Conservation (phyloP, 192 early-diverging fungal species). For the Paraglomus brasilianum region DNA sequence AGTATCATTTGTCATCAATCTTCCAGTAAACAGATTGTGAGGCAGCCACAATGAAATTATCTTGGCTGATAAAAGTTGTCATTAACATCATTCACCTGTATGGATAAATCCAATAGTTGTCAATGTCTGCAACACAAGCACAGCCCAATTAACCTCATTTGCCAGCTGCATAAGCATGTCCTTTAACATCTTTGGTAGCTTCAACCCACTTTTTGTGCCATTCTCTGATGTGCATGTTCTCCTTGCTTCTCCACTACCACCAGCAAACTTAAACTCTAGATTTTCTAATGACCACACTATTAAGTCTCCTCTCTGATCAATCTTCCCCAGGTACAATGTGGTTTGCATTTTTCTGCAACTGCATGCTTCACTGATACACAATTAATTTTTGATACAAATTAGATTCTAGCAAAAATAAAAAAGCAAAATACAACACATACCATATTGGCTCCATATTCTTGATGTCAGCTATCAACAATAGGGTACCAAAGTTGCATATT, state of each 20-base stretch:
- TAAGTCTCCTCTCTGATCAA: not conserved
- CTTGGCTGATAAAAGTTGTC: not conserved
- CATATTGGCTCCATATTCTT: too few species aligned
- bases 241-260: not conserved
- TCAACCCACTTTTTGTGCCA: constrained; percentile 23
- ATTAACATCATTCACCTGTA: not conserved
- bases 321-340: not conserved
- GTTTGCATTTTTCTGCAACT: constrained; percentile 18
- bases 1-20: constrained; percentile 15
- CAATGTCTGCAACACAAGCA: not conserved
- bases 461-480: too few species aligned
- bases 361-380: too few species aligned
- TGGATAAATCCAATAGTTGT: constrained; percentile 5
- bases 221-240: not conserved
- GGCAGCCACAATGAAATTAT: not conserved
- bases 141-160: too few species aligned
- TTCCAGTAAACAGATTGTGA: constrained; percentile 1
- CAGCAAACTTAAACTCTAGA: too few species aligned
- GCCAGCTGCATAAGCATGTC: too few species aligned
- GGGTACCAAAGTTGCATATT: too few species aligned
- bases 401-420: too few species aligned
- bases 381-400: too few species aligned
- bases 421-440: too few species aligned
- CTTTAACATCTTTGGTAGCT: constrained; percentile 24
- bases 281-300: too few species aligned